Percentiles rank a stretch among this genome's conserved stretches.
Conservation (phyloP, 768 basidiomycete genomes). For the Lenzites betulinus region DNA sequence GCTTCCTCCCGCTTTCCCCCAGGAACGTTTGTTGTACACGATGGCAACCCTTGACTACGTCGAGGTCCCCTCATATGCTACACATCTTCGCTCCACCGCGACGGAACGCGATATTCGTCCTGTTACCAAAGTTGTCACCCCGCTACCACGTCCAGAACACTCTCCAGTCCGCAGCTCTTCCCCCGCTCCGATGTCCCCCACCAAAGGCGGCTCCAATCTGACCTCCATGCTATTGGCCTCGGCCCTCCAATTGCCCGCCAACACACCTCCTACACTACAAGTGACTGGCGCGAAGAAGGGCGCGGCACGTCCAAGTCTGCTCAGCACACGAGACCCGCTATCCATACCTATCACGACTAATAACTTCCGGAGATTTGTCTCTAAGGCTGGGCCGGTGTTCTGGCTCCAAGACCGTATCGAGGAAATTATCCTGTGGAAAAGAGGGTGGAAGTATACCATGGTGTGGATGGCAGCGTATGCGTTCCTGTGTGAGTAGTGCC, state of each 20-base stretch:
- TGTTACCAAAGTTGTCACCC: conserved; percentile 28
- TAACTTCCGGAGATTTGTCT: conserved; percentile 82
- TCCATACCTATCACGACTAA: conserved; percentile 75
- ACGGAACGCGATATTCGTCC: conserved; percentile 24
- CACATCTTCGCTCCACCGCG: conserved; percentile 34
- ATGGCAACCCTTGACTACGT: conserved; percentile 56
- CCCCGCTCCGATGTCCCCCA: conserved; percentile 26
- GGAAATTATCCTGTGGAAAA: conserved; percentile 82
- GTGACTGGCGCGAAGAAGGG: conserved; percentile 24
- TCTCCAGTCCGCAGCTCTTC: conserved; percentile 14
- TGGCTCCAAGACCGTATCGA: conserved; percentile 90
- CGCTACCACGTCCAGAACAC: conserved; percentile 29
- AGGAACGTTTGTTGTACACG: no score
- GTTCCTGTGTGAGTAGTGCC: conserved; percentile 61
- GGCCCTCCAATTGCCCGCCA: conserved; percentile 23
- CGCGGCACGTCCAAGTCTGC: conserved; percentile 38
- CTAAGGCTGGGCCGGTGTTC: conserved; percentile 75
- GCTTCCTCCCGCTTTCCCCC: no score
- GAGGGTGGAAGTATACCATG: conserved; percentile 68
- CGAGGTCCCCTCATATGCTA: conserved; percentile 43
- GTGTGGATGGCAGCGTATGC: conserved; percentile 78
- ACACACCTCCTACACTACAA: conserved; percentile 22
- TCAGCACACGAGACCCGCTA: conserved; percentile 67
- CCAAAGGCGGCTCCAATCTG: conserved; percentile 36
- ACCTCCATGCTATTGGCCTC: conserved; percentile 35